These are phyloP conservation scores for Hydnomerulius pinastri DNA, from an alignment of 768 basidiomycete species.

Conservation along the genomic window DNA sequence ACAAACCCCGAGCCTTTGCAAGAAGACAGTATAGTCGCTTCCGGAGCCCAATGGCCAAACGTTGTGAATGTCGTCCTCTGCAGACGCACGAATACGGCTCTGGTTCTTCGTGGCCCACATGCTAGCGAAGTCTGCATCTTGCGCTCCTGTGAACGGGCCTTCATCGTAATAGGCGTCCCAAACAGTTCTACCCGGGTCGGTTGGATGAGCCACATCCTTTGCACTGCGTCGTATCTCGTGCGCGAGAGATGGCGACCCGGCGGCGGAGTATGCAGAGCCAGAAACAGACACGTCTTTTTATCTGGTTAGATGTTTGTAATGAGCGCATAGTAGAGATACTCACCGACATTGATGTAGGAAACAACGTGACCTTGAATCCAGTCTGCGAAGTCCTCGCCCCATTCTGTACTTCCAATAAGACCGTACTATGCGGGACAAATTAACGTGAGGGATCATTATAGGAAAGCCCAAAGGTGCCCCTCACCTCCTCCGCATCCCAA, in stretches of 20 bases:
- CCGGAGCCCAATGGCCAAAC: constrained; percentile 76
- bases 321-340: constrained; percentile 11
- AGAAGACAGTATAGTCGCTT: constrained; percentile 90
- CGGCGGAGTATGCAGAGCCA: constrained; percentile 51
- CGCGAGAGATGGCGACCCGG: constrained; percentile 66
- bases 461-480: constrained; percentile 3
- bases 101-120: constrained; percentile 41
- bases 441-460: not conserved
- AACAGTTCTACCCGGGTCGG: constrained; percentile 48
- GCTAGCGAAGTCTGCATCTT: constrained; percentile 45
- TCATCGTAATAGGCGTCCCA: constrained; percentile 60
- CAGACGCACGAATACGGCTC: constrained; percentile 8
- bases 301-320: constrained; percentile 5
- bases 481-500: constrained; percentile 79
- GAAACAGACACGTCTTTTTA: constrained; percentile 52
- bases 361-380: constrained; percentile 83
- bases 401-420: constrained; percentile 86
- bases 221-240: constrained; percentile 57
- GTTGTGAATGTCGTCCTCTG: constrained; percentile 36
- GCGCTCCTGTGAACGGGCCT: constrained; percentile 47
- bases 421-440: constrained; percentile 47
- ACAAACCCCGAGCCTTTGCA: constrained; percentile 74
- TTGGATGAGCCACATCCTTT: constrained; percentile 57
- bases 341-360: constrained; percentile 81
- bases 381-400: constrained; percentile 86